phyloP scores from a whole-genome alignment of 768 basidiomycete species.

The Epithele typhae region DNA sequence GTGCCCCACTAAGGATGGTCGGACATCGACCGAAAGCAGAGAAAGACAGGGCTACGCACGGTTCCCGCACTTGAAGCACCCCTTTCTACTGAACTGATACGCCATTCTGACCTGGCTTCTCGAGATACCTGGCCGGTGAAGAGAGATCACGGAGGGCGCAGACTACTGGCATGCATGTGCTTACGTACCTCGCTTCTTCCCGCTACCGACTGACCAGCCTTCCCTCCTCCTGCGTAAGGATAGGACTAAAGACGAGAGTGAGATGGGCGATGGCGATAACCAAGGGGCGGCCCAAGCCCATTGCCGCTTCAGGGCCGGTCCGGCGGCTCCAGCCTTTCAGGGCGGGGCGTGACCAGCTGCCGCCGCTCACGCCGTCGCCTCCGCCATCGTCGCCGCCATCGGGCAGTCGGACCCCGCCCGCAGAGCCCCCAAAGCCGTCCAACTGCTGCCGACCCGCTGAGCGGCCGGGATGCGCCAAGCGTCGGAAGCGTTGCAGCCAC shows the following conservation, averaged over 20 bases:
- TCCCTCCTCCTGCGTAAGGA: constrained; percentile 50
- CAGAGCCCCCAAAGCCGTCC: no score
- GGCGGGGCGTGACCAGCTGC: no score
- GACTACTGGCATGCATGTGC: not conserved
- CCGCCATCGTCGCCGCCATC: no score
- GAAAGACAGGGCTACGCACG: constrained; percentile 43
- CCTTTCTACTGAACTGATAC: constrained; percentile 81
- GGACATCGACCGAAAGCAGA: no score
- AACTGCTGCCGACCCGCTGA: no score
- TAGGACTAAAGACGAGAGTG: constrained; percentile 44
- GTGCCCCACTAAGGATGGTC: constrained; percentile 66
- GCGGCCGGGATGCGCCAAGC: no score
- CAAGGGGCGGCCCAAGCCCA: not conserved
- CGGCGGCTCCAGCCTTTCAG: not conserved
- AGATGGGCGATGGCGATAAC: constrained; percentile 25
- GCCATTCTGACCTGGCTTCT: constrained; percentile 60
- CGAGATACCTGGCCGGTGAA: constrained; percentile 21
- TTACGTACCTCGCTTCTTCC: constrained; percentile 62
- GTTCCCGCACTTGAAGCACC: constrained; percentile 93
- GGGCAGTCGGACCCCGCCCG: no score
- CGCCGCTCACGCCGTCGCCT: no score
- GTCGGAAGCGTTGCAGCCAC: no score
- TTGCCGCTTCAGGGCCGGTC: constrained; percentile 4
- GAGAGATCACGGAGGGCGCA: constrained; percentile 2
- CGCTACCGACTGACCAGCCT: constrained; percentile 68